Conservation (phyloP, 352 stramenopile species). For the Phytophthora ramorum region DNA sequence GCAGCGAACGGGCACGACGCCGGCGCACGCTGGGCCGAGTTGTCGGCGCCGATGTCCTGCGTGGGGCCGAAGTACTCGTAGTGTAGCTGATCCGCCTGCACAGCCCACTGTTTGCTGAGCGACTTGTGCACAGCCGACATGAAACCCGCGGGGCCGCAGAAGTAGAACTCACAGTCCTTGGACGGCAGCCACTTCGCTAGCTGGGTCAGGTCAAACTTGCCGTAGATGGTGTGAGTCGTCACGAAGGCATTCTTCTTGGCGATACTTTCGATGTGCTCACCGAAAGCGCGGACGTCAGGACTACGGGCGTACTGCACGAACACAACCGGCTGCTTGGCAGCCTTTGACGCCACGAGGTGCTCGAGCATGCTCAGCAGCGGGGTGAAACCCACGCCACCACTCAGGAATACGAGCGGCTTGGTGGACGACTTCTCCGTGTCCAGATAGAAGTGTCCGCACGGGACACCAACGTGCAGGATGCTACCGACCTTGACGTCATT, state of each 20-base stretch:
- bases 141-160: constrained; percentile 64
- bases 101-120: constrained; percentile 43
- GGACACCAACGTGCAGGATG: constrained; percentile 55
- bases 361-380: constrained; percentile 63
- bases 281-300: constrained; percentile 41
- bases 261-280: constrained; percentile 41
- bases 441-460: constrained; percentile 64
- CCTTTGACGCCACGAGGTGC: constrained; percentile 33
- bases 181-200: constrained; percentile 43
- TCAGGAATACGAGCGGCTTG: constrained; percentile 62
- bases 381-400: constrained; percentile 46
- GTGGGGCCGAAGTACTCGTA: constrained; percentile 74
- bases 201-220: constrained; percentile 39
- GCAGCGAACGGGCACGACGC: constrained; percentile 26
- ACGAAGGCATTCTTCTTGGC: constrained; percentile 43
- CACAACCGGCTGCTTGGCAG: constrained; percentile 40
- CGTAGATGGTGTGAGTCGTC: constrained; percentile 42
- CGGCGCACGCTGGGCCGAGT: constrained; percentile 2
- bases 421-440: constrained; percentile 31
- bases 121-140: constrained; percentile 52
- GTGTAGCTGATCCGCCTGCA: constrained; percentile 52
- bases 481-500: constrained; percentile 56
- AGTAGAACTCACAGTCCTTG: constrained; percentile 59
- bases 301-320: constrained; percentile 54
- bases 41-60: constrained; percentile 43